Conservation (phyloP, 2,329 filamentous ascomycete genomes). For the Ophiosphaerella korrae region DNA sequence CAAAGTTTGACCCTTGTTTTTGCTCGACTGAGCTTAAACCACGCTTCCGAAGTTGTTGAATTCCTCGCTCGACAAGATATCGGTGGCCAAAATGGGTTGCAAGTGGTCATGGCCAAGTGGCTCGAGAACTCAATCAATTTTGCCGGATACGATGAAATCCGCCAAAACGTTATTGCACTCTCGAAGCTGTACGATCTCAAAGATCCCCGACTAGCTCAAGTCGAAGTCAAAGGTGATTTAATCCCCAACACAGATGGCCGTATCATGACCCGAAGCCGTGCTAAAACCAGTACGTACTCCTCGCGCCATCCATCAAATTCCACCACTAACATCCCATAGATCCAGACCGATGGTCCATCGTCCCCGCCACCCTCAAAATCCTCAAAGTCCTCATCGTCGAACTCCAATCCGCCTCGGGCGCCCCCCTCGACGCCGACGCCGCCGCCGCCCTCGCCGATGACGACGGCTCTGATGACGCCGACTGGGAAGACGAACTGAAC, state of each 20-base stretch:
- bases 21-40: conserved; percentile 82
- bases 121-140: conserved; percentile 96
- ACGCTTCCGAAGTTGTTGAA: conserved; percentile 85
- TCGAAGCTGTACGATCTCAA: conserved; percentile 89
- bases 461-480: conserved; percentile 66
- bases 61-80: conserved; percentile 88
- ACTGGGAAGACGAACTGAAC: conserved; percentile 85
- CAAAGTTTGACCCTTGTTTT: conserved; percentile 96
- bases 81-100: conserved; percentile 77
- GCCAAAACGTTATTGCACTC: conserved; percentile 93
- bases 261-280: conserved; percentile 93
- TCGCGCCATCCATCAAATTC: background rate
- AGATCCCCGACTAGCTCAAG: conserved; percentile 77
- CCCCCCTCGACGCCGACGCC: conserved; percentile 61
- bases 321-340: conserved; percentile 54
- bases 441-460: conserved; percentile 69
- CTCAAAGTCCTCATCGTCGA: conserved; percentile 95
- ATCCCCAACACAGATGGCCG: conserved; percentile 73
- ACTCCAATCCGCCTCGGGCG: conserved; percentile 77
- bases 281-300: conserved; percentile 72
- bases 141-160: conserved; percentile 96
- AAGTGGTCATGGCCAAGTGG: conserved; percentile 93
- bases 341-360: conserved; percentile 86
- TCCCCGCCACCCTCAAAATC: conserved; percentile 91
- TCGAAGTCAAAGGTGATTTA: conserved; percentile 88